A percentile compares a stretch with the other conserved stretches of the same genome.
These are phyloP conservation scores for Maudiozyma turicensis DNA, from an alignment of 805 yeast genomes.

Conservation along the genomic window DNA sequence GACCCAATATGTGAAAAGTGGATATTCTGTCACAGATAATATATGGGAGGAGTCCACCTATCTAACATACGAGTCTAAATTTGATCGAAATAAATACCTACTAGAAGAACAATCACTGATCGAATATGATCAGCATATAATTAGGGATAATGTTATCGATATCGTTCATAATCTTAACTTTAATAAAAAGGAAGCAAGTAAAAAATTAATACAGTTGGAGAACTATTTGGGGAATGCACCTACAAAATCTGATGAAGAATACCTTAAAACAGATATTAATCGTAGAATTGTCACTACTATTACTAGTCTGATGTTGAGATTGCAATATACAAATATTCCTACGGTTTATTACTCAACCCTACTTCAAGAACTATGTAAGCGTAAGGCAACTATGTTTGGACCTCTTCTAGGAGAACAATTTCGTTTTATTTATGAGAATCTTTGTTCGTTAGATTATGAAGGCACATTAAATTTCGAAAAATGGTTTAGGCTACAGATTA, in stretches of 20 bases:
- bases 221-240: conserved; percentile 57
- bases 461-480: conserved; percentile 56
- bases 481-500: conserved; percentile 84
- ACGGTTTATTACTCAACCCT: conserved; percentile 69
- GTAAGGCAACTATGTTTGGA: conserved; percentile 69
- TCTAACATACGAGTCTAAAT: too few relatives aligned
- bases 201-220: conserved; percentile 25
- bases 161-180: conserved; percentile 66
- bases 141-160: conserved; percentile 54
- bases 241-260: not conserved
- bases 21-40: too few relatives aligned
- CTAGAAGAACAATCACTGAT: too few relatives aligned
- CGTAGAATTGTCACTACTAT: conserved; percentile 67
- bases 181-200: conserved; percentile 64
- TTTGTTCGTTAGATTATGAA: conserved; percentile 60
- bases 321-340: conserved; percentile 52
- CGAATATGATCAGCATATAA: not conserved
- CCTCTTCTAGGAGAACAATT: conserved; percentile 86
- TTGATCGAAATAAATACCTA: not conserved
- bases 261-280: not conserved
- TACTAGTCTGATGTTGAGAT: conserved; percentile 59
- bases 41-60: too few relatives aligned
- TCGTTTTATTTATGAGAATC: conserved; percentile 58
- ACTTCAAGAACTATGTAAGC: conserved; percentile 68
- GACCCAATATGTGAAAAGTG: too few relatives aligned